phyloP scores from a whole-genome alignment of 805 yeast species.

The Ogataea dorogensis region DNA sequence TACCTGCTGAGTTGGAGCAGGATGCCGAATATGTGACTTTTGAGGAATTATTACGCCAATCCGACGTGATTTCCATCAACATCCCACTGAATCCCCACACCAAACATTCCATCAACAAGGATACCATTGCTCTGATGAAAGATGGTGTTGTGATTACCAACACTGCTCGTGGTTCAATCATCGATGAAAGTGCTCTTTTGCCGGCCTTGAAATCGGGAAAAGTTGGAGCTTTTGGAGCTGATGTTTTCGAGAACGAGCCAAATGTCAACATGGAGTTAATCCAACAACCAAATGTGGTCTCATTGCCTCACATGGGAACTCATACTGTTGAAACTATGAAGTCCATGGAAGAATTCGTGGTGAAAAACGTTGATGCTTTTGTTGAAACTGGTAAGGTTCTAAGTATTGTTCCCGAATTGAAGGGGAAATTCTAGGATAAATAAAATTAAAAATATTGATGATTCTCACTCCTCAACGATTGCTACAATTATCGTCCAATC shows the following conservation, averaged over 20 bases:
- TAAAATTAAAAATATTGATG: constrained; percentile 6
- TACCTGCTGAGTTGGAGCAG: constrained; percentile 60
- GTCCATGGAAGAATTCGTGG: constrained; percentile 78
- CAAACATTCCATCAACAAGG: constrained; percentile 62
- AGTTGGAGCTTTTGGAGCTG: constrained; percentile 66
- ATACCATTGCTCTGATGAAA: constrained; percentile 66
- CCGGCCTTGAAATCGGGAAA: constrained; percentile 60
- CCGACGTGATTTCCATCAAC: constrained; percentile 73
- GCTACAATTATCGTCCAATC: constrained; percentile 51
- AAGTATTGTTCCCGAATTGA: constrained; percentile 79
- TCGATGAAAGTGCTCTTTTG: constrained; percentile 61
- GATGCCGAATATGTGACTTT: constrained; percentile 69
- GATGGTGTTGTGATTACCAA: constrained; percentile 75
- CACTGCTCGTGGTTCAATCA: constrained; percentile 86
- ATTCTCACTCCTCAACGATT: constrained; percentile 55
- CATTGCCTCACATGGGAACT: constrained; percentile 90
- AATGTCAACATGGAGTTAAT: constrained; percentile 61
- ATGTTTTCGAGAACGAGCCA: constrained; percentile 78
- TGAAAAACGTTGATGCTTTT: constrained; percentile 61
- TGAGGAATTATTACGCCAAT: constrained; percentile 60
- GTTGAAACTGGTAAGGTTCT: constrained; percentile 66
- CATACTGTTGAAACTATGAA: constrained; percentile 69
- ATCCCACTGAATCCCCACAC: constrained; percentile 76
- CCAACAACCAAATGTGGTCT: constrained; percentile 63
- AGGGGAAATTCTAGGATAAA: constrained; percentile 21